These are phyloP conservation scores for Kazachstania martiniae DNA, from an alignment of 805 yeast genomes.

Conservation along the genomic window DNA sequence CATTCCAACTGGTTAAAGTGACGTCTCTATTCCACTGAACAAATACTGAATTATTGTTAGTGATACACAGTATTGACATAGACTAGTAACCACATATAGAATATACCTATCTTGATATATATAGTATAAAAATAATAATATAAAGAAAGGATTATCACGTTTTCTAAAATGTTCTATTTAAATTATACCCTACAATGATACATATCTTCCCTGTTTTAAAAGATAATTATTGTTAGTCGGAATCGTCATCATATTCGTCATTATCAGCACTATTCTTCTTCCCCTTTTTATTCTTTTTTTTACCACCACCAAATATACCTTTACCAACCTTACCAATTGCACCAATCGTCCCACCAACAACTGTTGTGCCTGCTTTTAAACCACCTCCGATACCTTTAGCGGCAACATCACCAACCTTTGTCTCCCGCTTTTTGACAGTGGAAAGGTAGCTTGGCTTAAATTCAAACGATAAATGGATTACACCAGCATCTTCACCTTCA, in stretches of 20 bases:
- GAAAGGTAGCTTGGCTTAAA: constrained; percentile 67
- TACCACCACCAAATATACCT: constrained; percentile 9
- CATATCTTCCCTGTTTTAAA: too few species aligned
- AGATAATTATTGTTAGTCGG: too few species aligned
- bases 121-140: too few species aligned
- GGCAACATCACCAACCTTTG: constrained; percentile 38
- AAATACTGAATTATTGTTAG: too few species aligned
- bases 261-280: constrained; percentile 1
- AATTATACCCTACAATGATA: too few species aligned
- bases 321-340: constrained; percentile 25
- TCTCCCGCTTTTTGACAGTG: constrained; percentile 29
- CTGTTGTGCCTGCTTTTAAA: constrained; percentile 33
- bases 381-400: constrained; percentile 40
- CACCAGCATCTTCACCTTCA: constrained; percentile 44
- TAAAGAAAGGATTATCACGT: too few species aligned
- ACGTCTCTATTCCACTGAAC: constrained; percentile 12
- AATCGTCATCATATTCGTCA: neutral
- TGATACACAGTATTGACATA: too few species aligned
- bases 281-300: constrained; percentile 4
- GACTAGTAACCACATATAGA: too few species aligned
- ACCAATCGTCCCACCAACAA: constrained; percentile 34
- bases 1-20: constrained; percentile 45
- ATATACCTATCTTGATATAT: too few species aligned
- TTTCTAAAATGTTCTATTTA: too few species aligned
- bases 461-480: constrained; percentile 42